phyloP scores from a whole-genome alignment of 1,139 yeast genomes.

The Geotrichum siamense region DNA sequence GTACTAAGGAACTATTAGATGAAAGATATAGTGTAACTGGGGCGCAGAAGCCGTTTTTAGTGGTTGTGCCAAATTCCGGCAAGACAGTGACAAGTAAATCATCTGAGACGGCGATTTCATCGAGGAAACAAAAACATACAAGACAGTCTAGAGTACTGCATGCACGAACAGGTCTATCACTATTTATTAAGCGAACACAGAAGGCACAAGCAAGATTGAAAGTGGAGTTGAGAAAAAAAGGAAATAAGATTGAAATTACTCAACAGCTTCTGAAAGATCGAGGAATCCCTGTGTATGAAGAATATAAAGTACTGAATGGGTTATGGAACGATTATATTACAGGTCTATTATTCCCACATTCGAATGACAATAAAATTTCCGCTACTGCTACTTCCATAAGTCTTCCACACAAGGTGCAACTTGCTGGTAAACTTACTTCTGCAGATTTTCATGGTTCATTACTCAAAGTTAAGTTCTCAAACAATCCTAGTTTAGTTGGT shows the following conservation, averaged over 20 bases:
- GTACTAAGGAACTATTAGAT: constrained; percentile 45
- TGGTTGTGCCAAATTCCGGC: constrained; percentile 43
- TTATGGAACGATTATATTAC: constrained; percentile 60
- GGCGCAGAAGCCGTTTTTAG: constrained; percentile 51
- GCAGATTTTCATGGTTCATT: constrained; percentile 83
- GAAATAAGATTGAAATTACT: constrained; percentile 4
- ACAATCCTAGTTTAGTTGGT: constrained; percentile 56
- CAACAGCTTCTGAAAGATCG: constrained; percentile 19
- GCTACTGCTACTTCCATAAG: constrained; percentile 18
- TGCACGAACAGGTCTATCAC: constrained; percentile 17
- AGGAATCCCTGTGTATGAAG: constrained; percentile 46
- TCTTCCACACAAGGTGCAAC: constrained; percentile 13
- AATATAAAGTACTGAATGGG: constrained; percentile 45
- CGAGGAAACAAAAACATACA: neutral
- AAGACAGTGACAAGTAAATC: too few relatives aligned
- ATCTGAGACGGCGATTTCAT: constrained; percentile 21
- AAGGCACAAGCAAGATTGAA: constrained; percentile 9
- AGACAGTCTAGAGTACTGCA: constrained; percentile 3
- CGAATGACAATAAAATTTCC: constrained; percentile 10
- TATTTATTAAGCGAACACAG: constrained; percentile 16
- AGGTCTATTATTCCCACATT: constrained; percentile 39
- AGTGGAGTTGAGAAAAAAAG: neutral
- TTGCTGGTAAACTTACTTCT: constrained; percentile 48
- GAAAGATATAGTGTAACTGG: constrained; percentile 52
- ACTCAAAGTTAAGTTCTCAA: constrained; percentile 51